Conservation (phyloP, 768 basidiomycete genomes). For the Boletus pseudo-olivaceus region DNA sequence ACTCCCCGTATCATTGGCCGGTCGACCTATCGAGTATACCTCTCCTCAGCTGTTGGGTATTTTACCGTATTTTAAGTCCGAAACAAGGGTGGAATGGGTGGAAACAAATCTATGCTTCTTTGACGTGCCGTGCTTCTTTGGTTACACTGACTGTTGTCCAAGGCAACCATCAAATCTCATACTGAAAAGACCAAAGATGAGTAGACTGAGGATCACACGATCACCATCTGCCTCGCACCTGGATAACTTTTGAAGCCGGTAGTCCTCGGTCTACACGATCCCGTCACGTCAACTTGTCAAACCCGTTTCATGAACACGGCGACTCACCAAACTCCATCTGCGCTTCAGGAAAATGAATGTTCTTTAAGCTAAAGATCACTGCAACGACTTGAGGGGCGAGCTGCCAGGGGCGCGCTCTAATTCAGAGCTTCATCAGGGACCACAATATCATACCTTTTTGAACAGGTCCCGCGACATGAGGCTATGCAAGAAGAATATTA, state of each 20-base stretch:
- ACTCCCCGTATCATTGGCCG: not conserved
- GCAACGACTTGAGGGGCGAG: constrained; percentile 43
- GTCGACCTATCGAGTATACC: not conserved
- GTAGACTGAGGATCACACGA: not conserved
- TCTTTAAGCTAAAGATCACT: constrained; percentile 43
- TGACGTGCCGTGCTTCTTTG: not conserved
- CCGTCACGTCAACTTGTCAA: not conserved
- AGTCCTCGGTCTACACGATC: constrained; percentile 8
- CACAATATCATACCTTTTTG: constrained; percentile 10
- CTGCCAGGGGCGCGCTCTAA: constrained; percentile 19
- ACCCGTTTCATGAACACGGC: not conserved
- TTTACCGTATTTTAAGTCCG: not conserved
- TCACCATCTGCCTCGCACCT: constrained; percentile 11
- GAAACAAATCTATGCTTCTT: constrained; percentile 3
- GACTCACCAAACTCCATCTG: constrained; percentile 14
- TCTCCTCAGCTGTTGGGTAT: not conserved
- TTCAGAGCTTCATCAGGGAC: constrained; percentile 15
- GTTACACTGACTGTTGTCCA: not conserved
- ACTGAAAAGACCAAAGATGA: constrained; percentile 4
- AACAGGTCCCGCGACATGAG: constrained; percentile 30
- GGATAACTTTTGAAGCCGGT: constrained; percentile 16
- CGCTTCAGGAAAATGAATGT: constrained; percentile 21
- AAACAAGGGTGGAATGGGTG: not conserved
- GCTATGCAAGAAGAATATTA: constrained; percentile 20
- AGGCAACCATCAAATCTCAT: constrained; percentile 24